Evolutionary conservation across 106 monocot species (phyloP).

Genomic region (Xerophyta viscosa): DNA sequence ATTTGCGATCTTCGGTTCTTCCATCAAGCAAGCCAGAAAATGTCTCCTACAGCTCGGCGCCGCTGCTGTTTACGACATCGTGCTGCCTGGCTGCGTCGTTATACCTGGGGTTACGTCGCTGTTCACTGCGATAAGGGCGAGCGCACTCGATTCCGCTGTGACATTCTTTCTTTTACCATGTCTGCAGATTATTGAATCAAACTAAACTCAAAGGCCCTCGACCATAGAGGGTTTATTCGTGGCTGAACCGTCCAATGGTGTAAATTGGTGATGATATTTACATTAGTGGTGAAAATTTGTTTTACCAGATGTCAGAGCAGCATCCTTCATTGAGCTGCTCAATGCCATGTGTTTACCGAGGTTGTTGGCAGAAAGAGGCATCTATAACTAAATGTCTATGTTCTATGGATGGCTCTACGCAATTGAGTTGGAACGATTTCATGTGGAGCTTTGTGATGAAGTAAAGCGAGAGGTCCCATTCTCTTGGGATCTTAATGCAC

Average conservation of each 20-base stretch:
- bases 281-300: too few relatives aligned
- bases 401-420: conserved; percentile 76
- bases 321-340: conserved; percentile 62
- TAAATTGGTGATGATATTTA: too few relatives aligned
- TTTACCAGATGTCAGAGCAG: too few relatives aligned
- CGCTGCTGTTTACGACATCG: conserved; percentile 22
- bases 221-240: too few relatives aligned
- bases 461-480: conserved; percentile 64
- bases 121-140: conserved; percentile 76
- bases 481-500: conserved; percentile 64
- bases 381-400: conserved; percentile 38
- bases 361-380: conserved; percentile 67
- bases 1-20: conserved; percentile 39
- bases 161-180: conserved; percentile 60
- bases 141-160: conserved; percentile 61
- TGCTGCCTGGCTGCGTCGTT: conserved; percentile 52
- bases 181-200: too few relatives aligned
- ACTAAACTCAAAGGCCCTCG: too few relatives aligned
- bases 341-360: conserved; percentile 65
- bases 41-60: too few relatives aligned
- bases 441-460: conserved; percentile 28
- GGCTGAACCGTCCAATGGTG: too few relatives aligned
- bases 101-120: conserved; percentile 30
- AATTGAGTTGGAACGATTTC: conserved; percentile 38
- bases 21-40: conserved; percentile 20